Conservation (phyloP, 257 asterid species). For the Solanum commersonii region DNA sequence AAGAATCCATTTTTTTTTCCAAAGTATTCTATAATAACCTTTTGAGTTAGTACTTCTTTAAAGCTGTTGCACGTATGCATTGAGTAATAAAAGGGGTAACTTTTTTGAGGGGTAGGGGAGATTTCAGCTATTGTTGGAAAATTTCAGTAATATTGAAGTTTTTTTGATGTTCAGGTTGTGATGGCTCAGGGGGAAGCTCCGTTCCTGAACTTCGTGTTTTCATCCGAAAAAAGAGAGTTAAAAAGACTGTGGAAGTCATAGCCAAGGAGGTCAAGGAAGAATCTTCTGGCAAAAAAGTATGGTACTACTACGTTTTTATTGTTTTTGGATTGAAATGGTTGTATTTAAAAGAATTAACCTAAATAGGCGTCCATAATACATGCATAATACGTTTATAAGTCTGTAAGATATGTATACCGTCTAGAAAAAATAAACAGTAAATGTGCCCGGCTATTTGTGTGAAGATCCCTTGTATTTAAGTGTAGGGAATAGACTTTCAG, state of each 20-base stretch:
- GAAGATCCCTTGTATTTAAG: background rate
- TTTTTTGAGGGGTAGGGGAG: background rate
- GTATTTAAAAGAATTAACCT: background rate
- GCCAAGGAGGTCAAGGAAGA: slow-evolving; percentile 28
- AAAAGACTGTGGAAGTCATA: slow-evolving; percentile 22
- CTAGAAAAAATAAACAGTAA: background rate
- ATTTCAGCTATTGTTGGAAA: background rate
- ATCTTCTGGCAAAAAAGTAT: slow-evolving; percentile 31
- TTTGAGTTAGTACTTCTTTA: no score
- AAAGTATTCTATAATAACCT: no score
- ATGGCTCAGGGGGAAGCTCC: slow-evolving; percentile 16
- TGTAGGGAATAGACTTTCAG: background rate
- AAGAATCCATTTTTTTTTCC: background rate
- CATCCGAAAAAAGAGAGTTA: slow-evolving; percentile 50
- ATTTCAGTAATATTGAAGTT: background rate
- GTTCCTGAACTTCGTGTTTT: slow-evolving; percentile 31
- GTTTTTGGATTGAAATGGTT: background rate
- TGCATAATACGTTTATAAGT: background rate
- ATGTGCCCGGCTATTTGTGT: background rate
- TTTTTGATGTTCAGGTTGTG: slow-evolving; percentile 21
- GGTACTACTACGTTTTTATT: background rate
- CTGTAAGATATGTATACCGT: background rate
- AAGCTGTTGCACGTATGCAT: no score
- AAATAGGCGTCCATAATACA: background rate
- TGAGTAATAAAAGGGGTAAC: background rate